These are phyloP conservation scores for Bipolaris cookei DNA, from an alignment of 2,329 filamentous ascomycete genomes.

Conservation along the genomic window DNA sequence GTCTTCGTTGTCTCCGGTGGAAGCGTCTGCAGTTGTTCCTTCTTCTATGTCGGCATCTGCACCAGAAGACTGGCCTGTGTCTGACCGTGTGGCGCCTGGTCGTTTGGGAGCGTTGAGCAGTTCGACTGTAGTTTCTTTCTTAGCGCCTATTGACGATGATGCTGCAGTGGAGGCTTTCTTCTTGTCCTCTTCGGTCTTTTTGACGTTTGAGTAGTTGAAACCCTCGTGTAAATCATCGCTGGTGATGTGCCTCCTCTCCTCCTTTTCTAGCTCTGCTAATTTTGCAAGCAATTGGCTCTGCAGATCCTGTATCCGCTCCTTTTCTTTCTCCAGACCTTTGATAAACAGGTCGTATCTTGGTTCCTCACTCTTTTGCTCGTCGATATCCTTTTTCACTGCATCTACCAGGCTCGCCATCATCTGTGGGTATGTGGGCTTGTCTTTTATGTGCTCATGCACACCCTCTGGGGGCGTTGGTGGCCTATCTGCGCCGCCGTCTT, in stretches of 20 bases:
- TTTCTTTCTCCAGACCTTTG: conserved; percentile 76
- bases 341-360: conserved; percentile 76
- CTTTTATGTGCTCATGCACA: conserved; percentile 75
- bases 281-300: conserved; percentile 77
- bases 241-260: conserved; percentile 89
- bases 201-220: conserved; percentile 85
- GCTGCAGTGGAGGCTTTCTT: conserved; percentile 31
- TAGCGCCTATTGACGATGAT: conserved; percentile 30
- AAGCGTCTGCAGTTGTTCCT: conserved; percentile 47
- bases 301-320: conserved; percentile 76
- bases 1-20: conserved; percentile 60
- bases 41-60: conserved; percentile 69
- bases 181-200: conserved; percentile 39
- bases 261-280: conserved; percentile 80
- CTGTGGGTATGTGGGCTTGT: conserved; percentile 85
- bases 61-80: conserved; percentile 60
- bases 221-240: conserved; percentile 88
- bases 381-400: conserved; percentile 85
- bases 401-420: conserved; percentile 99
- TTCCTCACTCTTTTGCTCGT: conserved; percentile 71
- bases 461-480: conserved; percentile 79
- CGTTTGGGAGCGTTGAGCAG: conserved; percentile 72
- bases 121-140: conserved; percentile 59
- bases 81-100: conserved; percentile 45
- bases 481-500: conserved; percentile 51